Base-by-base conservation (phyloP, 2,329 filamentous ascomycete species). In the Apiospora malaysiana region DNA sequence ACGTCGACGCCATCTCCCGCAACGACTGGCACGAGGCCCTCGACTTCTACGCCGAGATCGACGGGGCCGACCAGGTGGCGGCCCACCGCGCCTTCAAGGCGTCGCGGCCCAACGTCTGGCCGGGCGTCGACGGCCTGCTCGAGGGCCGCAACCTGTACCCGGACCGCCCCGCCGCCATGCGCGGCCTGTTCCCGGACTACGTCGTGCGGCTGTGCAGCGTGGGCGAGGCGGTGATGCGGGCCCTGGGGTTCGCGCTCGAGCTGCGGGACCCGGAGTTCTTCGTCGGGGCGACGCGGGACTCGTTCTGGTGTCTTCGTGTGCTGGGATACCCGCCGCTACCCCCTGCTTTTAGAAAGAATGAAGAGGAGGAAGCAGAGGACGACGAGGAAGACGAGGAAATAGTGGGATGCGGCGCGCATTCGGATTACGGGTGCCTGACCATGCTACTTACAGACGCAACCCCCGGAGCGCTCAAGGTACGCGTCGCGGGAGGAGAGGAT, bases 21-120 rank as follows among this genome's bases (percentile, higher is more conserved):
- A 68, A 68, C 46, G 67, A 68, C 46, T 68, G 67, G 67, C 67
- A 68, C 67, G 67, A 68, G 32, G 67, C 67, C 1, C 67, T 68
- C 1, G 67, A 68, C 32, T 42, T 68, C 18, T 68, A 68, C 46
- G 67, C 67, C 67, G 67, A 68, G 67, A 68, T 68, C 46, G 18
- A 9, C 10, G 56, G 56, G 0, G 32, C 46, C 21, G 45, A 23
- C 2, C 4, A n/a, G 27, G 45, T 56, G 8, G 67, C 46, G 25
- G 67, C 45, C 18, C 67, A 68, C 67, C 45, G 46, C 9, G 45
- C 45, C 45, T 68, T 68, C 67, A 68, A 68, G 67, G 67, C 46
- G 5, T n/a, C 46, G 46, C 45, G 46, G 27, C 10, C n/a, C 42
- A 32, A 51, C 67, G 67, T 37, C n/a, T 68, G 67, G 67, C 45